Base-by-base conservation (phyloP, 495 filamentous ascomycete genomes). In the Diplogelasinospora grovesii region DNA sequence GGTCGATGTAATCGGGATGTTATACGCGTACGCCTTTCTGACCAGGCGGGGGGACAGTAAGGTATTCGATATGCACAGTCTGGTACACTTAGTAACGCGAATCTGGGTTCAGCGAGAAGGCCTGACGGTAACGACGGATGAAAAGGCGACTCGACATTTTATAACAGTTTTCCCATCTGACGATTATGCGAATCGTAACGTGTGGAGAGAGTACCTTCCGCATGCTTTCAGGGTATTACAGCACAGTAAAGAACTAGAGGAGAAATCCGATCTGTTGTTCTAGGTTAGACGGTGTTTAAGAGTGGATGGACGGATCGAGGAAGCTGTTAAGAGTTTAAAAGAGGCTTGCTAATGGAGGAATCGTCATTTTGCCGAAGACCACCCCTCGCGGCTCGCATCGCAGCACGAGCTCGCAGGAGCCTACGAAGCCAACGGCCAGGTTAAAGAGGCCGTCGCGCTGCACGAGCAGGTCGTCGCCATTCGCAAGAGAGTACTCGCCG, bases 81-180 rank as follows among this genome's bases (percentile, higher is more conserved):
- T 75, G 7, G 66, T 77, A 4, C 70, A 71, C 36, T 28, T 72
- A 20, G 60, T 64, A 19, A 64, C 58, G 27, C 53, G 57, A 14
- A 54, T 61, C 13, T 71, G 66, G 68, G 19, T 53, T 11, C 36
- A 49, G 16, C 29, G 27, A 20, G 22, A 45, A 19, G 27, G 22
- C 4, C 34, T 10, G 8, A 37, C 38, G 27, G 18, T 20, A 24
- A 34, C 39, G 42, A 52, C 27, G 16, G 36, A n/a, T 19, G 24
- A 32, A 34, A 32, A 34, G n/a, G 52, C 55, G 19, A 50, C 44
- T 39, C 36, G 25, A 5, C 52, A 61, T 39, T 19, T 61, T 29
- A 31, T 31, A 13, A 18, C 33, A 13, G 31, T 47, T 29, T 53
- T 56, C 22, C 50, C 51, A 15, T 13, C 2, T 28, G 16, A 16